Conservation (phyloP, 140 eudicot species). For the Senecio squalidus region DNA sequence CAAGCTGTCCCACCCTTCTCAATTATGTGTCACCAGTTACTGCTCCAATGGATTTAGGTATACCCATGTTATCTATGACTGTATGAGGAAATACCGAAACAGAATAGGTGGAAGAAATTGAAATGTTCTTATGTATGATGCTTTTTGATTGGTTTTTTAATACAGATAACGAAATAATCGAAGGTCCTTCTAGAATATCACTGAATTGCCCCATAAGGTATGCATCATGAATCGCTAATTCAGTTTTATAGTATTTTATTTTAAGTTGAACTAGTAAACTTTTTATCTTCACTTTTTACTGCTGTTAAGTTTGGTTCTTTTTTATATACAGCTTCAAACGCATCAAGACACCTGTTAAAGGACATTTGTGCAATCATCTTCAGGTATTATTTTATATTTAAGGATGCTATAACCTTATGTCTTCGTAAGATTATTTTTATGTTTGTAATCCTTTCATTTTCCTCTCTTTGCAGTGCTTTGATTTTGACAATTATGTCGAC, state of each 20-base stretch:
- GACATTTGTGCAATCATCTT: slow-evolving; percentile 71
- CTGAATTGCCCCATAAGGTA: slow-evolving; percentile 93
- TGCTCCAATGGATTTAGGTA: slow-evolving; percentile 57
- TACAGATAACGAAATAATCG: slow-evolving; percentile 68
- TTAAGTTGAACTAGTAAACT: neutral
- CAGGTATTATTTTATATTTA: slow-evolving; percentile 41
- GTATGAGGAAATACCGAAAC: neutral
- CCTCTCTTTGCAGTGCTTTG: slow-evolving; percentile 58
- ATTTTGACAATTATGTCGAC: slow-evolving; percentile 69
- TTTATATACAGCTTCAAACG: slow-evolving; percentile 55
- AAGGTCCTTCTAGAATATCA: slow-evolving; percentile 71
- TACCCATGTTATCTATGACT: neutral
- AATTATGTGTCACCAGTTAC: slow-evolving; percentile 51
- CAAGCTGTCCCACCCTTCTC: slow-evolving; percentile 33
- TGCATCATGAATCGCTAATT: slow-evolving; percentile 1
- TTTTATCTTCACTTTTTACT: neutral
- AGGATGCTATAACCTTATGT: neutral
- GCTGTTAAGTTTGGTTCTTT: slow-evolving; percentile 4
- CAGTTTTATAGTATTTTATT: slow-evolving; percentile 1
- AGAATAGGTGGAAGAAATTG: neutral
- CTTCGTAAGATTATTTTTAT: neutral
- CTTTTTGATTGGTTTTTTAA: slow-evolving; percentile 3
- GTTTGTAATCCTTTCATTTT: neutral
- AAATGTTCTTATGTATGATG: slow-evolving; percentile 1
- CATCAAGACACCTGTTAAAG: slow-evolving; percentile 74